Percentiles rank a stretch among this genome's conserved stretches.
Evolutionary conservation across 805 yeast genomes (phyloP).

Genomic region (Spathaspora passalidarum): DNA sequence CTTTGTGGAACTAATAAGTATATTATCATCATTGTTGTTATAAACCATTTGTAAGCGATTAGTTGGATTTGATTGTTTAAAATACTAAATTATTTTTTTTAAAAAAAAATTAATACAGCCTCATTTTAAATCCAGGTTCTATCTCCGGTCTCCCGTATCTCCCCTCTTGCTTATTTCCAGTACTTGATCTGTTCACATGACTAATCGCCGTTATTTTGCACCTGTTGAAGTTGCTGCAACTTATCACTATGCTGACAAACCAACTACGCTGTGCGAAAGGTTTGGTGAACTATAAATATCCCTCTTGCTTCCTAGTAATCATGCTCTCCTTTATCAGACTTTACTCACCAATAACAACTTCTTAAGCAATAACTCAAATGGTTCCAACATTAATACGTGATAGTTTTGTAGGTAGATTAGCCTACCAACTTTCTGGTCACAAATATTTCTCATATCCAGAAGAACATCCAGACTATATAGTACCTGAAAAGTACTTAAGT

Average conservation of each 20-base stretch:
- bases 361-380: too few species aligned
- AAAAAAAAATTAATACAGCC: too few species aligned
- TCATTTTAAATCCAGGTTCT: too few species aligned
- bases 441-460: slow-evolving; percentile 23
- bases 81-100: too few species aligned
- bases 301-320: not conserved
- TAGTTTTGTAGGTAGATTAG: slow-evolving; percentile 26
- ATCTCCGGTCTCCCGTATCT: too few species aligned
- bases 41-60: too few species aligned
- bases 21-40: too few species aligned
- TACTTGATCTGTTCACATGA: too few species aligned
- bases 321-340: not conserved
- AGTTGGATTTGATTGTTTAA: too few species aligned
- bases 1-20: too few species aligned
- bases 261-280: not conserved
- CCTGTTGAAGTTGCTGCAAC: not conserved
- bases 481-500: slow-evolving; percentile 29
- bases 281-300: not conserved
- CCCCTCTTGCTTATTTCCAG: too few species aligned
- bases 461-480: slow-evolving; percentile 24
- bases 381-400: slow-evolving; percentile 22
- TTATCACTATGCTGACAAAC: not conserved
- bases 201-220: not conserved
- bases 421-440: slow-evolving; percentile 25
- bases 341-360: not conserved